Evolutionary conservation across 2,329 filamentous ascomycete species (phyloP), one percentile per base, ranked within the genome.

Genomic region (Neoscytalidium dimidiatum): DNA sequence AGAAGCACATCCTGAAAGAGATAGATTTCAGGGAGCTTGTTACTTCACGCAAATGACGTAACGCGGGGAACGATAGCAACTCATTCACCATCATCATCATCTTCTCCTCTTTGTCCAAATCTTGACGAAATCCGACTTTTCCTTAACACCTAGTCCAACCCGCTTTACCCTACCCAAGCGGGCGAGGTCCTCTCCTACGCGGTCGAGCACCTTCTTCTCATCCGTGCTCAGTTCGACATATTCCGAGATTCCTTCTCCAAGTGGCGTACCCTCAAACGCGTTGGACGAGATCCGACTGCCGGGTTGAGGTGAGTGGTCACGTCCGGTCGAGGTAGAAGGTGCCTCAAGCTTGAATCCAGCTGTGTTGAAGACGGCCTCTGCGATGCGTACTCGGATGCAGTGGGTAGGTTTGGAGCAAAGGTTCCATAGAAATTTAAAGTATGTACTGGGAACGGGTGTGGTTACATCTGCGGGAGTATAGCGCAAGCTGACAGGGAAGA

Each of bases 381-480:
- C 95, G 64, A 99, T 94, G 57, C 95, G 87, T 13, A 98, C 94
- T 26, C 93, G 88, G 71, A 99, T 94, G 71, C 89, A 93, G 69
- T 97, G 95, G 1, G 92, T 96, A 0, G 93, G 91, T 53, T 90
- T 88, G 48, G 90, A 92, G 35, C 97, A 87, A 8, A 98, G 82
- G 62, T 89, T 90, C 93, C 94, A 99, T 8, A 97, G 74, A 75
- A 97, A 97, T 1, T 81, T 80, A 5, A 85, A 60, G 77, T 91
- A 93, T 29, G 85, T 84, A 13, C 90, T 88, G 0, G 95, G 94
- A 0, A 99, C 82, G 0, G 95, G 94, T 0, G 95, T 97, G 0
- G 94, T 96, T 66, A 98, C 89, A 74, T 98, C 94, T 4, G 90
- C 85, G 0, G 94, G 91, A 0, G 92, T 91, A 77, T 98, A 99